These are phyloP conservation scores for Inga laurina DNA, from an alignment of 306 rosid species.

Conservation along the genomic window DNA sequence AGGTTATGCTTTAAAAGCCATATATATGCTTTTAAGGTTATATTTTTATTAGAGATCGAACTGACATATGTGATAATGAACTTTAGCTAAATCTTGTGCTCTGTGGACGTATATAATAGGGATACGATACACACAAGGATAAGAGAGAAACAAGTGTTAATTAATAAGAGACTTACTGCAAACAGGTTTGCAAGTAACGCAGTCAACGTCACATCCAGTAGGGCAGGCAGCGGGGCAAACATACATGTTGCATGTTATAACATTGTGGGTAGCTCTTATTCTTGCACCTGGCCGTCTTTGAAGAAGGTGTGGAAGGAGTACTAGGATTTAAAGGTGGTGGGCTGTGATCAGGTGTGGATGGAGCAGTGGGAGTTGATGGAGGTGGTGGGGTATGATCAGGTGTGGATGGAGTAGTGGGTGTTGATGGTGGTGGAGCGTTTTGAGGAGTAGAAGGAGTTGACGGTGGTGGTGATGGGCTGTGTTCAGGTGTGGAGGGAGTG, in stretches of 20 bases:
- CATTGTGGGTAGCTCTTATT: slow-evolving; percentile 15
- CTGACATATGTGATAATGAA: too few species aligned
- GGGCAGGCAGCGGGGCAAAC: slow-evolving; percentile 45
- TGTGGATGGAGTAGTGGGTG: neutral
- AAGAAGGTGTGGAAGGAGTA: neutral
- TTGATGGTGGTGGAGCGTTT: neutral
- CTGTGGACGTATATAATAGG: neutral
- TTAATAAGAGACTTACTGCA: slow-evolving; percentile 51
- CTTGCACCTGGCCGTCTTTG: slow-evolving; percentile 46
- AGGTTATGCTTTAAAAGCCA: too few species aligned
- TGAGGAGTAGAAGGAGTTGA: neutral
- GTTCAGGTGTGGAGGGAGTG: neutral
- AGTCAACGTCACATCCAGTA: slow-evolving; percentile 60
- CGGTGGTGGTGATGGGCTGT: neutral
- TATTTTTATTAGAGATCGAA: too few species aligned
- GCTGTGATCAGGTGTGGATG: neutral
- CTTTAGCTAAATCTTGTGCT: too few species aligned
- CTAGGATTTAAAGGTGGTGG: neutral
- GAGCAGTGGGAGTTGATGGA: neutral
- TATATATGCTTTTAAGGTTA: too few species aligned
- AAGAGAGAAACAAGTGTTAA: neutral
- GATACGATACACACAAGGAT: too few species aligned
- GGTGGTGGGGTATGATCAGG: neutral
- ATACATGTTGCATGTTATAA: neutral
- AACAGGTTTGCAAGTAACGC: slow-evolving; percentile 63